Conservation (phyloP, 768 basidiomycete species). For the Russula vinacea region DNA sequence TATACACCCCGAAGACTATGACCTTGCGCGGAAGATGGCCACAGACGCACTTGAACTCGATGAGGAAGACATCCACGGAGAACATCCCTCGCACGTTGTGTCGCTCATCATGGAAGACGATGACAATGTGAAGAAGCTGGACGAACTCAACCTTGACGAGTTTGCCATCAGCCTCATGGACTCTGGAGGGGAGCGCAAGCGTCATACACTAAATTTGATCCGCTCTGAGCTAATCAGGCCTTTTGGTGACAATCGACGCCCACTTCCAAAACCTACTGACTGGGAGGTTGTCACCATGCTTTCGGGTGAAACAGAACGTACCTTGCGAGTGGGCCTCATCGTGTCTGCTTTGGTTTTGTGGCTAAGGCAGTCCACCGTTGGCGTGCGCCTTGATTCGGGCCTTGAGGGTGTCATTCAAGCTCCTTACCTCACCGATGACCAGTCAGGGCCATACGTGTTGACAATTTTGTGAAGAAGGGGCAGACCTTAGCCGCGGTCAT, state of each 20-base stretch:
- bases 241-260: conserved; percentile 68
- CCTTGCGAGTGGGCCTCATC: conserved; percentile 74
- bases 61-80: conserved; percentile 91
- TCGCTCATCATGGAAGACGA: conserved; percentile 78
- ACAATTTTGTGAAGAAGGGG: conserved; percentile 63
- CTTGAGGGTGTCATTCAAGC: conserved; percentile 76
- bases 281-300: conserved; percentile 94
- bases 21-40: conserved; percentile 97
- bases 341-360: conserved; percentile 72
- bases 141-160: conserved; percentile 91
- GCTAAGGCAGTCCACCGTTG: conserved; percentile 48
- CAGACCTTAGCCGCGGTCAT: conserved; percentile 80
- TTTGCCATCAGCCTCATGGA: conserved; percentile 91
- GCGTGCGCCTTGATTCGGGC: conserved; percentile 86
- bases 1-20: conserved; percentile 97
- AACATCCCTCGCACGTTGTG: conserved; percentile 89
- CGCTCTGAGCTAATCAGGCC: conserved; percentile 79
- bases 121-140: conserved; percentile 74
- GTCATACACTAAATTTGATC: conserved; percentile 85
- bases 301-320: conserved; percentile 82
- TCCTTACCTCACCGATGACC: conserved; percentile 59
- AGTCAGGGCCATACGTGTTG: conserved; percentile 35
- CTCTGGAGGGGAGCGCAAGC: conserved; percentile 79
- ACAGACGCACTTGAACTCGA: conserved; percentile 96
- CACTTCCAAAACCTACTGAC: conserved; percentile 59